A percentile compares a stretch with the other conserved stretches of the same genome.
phyloP scores from a whole-genome alignment of 306 rosid species.

The Dalbergia cultrata region DNA sequence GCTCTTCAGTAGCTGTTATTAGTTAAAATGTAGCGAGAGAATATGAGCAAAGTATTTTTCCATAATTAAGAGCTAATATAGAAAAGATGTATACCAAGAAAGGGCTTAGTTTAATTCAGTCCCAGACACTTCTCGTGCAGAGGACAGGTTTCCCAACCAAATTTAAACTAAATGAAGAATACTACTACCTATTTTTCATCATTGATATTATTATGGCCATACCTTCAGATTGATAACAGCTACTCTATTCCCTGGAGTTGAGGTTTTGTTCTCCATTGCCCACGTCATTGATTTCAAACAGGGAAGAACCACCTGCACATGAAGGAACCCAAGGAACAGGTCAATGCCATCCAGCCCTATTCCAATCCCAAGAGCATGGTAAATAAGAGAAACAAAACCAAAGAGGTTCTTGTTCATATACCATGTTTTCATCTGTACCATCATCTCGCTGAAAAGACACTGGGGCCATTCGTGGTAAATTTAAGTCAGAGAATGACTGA shows the following conservation, averaged over 20 bases:
- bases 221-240: conserved; percentile 96
- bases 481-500: conserved; percentile 78
- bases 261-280: conserved; percentile 96
- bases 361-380: conserved; percentile 32
- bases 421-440: conserved; percentile 80
- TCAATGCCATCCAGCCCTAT: conserved; percentile 39
- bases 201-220: conserved; percentile 39
- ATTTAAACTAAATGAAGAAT: conserved; percentile 40
- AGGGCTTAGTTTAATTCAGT: not conserved
- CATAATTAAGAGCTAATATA: conserved; percentile 1
- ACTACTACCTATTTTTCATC: conserved; percentile 13
- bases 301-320: conserved; percentile 78
- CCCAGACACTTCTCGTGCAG: conserved; percentile 32
- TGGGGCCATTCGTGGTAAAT: conserved; percentile 85
- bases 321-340: conserved; percentile 37
- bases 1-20: conserved; percentile 15
- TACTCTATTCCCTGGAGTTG: conserved; percentile 82
- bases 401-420: conserved; percentile 38
- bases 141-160: conserved; percentile 35
- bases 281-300: conserved; percentile 96
- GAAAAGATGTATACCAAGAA: conserved; percentile 27
- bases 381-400: conserved; percentile 26
- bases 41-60: conserved; percentile 6
- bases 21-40: conserved; percentile 34
- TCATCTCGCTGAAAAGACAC: conserved; percentile 84